A percentile compares a stretch with the other conserved stretches of the same genome.
phyloP scores from a whole-genome alignment of 2,329 filamentous ascomycete species.

The Volutella citrinella region DNA sequence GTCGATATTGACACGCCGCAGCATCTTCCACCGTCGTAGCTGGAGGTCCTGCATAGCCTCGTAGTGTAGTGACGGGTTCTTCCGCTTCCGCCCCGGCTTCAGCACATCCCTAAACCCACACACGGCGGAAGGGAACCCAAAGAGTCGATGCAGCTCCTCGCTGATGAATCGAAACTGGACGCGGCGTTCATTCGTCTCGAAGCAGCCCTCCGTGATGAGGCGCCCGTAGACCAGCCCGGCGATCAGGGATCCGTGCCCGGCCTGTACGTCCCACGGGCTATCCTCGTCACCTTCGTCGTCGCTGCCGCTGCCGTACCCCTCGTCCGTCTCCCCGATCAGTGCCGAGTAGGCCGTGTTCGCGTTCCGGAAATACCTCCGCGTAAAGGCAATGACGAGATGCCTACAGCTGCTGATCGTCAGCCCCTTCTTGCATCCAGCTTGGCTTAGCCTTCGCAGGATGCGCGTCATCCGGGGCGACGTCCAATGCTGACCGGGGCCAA shows the following conservation, averaged over 20 bases:
- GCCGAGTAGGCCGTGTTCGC: neutral
- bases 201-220: constrained; percentile 1
- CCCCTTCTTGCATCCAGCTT: neutral
- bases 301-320: neutral
- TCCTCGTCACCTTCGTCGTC: neutral
- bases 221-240: constrained; percentile 1
- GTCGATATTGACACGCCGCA: neutral
- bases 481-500: neutral
- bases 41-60: constrained; percentile 1
- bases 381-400: constrained; percentile 1
- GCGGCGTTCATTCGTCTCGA: constrained; percentile 1
- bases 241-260: constrained; percentile 1
- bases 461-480: constrained; percentile 1
- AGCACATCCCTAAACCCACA: constrained; percentile 1
- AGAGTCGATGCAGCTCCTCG: neutral
- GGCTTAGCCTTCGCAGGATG: constrained; percentile 1
- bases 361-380: constrained; percentile 1
- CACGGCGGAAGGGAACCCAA: constrained; percentile 1
- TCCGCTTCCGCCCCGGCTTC: neutral
- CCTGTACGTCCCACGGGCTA: constrained; percentile 2
- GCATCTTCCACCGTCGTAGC: neutral
- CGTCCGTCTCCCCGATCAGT: constrained; percentile 2
- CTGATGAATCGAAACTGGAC: constrained; percentile 3
- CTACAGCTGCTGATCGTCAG: constrained; percentile 5
- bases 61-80: constrained; percentile 2